phyloP scores from a whole-genome alignment of 1,139 yeast species.

The Scheffersomyces insectosa region DNA sequence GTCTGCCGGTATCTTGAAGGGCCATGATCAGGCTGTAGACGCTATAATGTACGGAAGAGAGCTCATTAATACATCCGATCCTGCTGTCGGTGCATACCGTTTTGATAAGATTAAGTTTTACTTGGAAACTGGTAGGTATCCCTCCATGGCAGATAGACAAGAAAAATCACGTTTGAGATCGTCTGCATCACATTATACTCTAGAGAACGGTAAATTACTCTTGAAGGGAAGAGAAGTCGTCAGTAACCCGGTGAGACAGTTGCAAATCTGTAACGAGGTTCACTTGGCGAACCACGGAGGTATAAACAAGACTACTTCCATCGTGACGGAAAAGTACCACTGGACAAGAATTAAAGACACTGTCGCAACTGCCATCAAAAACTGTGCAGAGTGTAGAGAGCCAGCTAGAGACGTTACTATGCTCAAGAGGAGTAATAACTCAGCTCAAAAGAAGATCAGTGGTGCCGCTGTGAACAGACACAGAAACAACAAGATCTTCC shows the following conservation, averaged over 20 bases:
- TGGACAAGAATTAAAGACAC: conserved; percentile 93
- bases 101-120: conserved; percentile 80
- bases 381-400: conserved; percentile 73
- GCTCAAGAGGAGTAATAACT: conserved; percentile 21
- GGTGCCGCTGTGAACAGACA: conserved; percentile 14
- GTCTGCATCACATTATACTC: conserved; percentile 73
- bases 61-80: conserved; percentile 49
- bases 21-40: conserved; percentile 80
- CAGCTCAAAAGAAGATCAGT: conserved; percentile 20
- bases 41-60: conserved; percentile 69
- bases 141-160: conserved; percentile 75
- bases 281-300: conserved; percentile 80
- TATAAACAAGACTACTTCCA: conserved; percentile 83
- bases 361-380: conserved; percentile 74
- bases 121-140: conserved; percentile 83
- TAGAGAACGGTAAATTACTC: conserved; percentile 71
- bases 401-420: conserved; percentile 33
- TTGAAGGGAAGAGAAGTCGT: conserved; percentile 82
- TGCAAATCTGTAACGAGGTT: conserved; percentile 69
- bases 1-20: conserved; percentile 84
- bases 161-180: conserved; percentile 86
- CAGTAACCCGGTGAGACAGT: conserved; percentile 70
- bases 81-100: conserved; percentile 56
- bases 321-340: conserved; percentile 77
- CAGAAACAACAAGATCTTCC: conserved; percentile 14